phyloP scores from a whole-genome alignment of 768 basidiomycete genomes.

The Steccherinum ochraceum region DNA sequence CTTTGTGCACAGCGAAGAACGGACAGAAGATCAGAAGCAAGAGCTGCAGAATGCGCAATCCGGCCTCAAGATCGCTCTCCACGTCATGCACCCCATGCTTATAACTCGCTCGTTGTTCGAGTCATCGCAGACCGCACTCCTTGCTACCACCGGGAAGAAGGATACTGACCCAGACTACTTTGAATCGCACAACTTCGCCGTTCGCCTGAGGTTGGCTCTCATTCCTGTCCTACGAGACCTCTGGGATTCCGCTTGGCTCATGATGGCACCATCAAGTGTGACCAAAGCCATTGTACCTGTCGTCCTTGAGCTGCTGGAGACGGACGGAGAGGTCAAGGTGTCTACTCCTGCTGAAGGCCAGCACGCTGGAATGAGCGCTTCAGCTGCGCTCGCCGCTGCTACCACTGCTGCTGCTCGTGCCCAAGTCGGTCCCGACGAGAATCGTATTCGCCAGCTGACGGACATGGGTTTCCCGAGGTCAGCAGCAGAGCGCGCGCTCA shows the following conservation, averaged over 20 bases:
- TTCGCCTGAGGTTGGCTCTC: conserved; percentile 65
- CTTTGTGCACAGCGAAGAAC: conserved; percentile 45
- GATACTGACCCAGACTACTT: conserved; percentile 76
- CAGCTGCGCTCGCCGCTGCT: conserved; percentile 16
- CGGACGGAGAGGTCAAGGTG: conserved; percentile 69
- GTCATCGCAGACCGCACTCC: conserved; percentile 71
- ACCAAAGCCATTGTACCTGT: conserved; percentile 70
- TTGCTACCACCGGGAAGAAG: conserved; percentile 71
- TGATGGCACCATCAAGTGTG: conserved; percentile 65
- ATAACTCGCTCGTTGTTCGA: conserved; percentile 80
- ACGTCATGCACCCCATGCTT: conserved; percentile 69
- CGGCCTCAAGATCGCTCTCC: conserved; percentile 75
- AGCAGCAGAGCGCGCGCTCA: conserved; percentile 78
- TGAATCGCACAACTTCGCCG: conserved; percentile 81
- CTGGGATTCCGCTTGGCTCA: conserved; percentile 85
- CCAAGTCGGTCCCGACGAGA: conserved; percentile 57
- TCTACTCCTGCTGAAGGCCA: conserved; percentile 26
- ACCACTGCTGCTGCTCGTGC: conserved; percentile 25
- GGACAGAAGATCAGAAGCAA: conserved; percentile 49
- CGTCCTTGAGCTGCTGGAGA: conserved; percentile 75
- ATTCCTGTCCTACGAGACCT: conserved; percentile 61
- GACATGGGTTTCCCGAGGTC: conserved; percentile 98
- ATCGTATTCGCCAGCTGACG: conserved; percentile 71
- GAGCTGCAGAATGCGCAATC: conserved; percentile 73
- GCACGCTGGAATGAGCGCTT: conserved; percentile 3